phyloP scores from a whole-genome alignment of 805 yeast genomes.

The Dipodascus albidus region DNA sequence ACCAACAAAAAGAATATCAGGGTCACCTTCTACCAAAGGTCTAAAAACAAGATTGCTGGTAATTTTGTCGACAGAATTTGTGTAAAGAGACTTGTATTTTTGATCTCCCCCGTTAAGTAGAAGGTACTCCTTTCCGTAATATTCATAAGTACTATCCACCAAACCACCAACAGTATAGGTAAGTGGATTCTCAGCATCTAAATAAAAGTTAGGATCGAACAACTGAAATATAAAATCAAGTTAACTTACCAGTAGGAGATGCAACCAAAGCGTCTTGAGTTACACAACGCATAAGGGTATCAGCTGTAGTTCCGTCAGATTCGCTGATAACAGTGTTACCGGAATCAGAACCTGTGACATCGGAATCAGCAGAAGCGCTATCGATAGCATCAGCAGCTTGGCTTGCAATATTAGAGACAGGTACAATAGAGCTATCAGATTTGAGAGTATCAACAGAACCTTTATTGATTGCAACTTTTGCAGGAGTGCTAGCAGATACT shows the following conservation, averaged over 20 bases:
- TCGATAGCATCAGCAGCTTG: neutral
- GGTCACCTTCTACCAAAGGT: slow-evolving; percentile 35
- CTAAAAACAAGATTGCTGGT: slow-evolving; percentile 31
- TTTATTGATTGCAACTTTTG: too few species aligned
- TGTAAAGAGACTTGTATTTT: slow-evolving; percentile 27
- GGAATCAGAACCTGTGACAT: neutral
- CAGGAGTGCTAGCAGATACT: too few species aligned
- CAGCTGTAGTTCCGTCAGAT: neutral
- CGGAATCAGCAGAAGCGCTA: neutral
- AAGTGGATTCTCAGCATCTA: slow-evolving; percentile 7
- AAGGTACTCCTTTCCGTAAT: slow-evolving; percentile 36
- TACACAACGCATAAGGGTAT: neutral
- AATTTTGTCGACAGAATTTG: slow-evolving; percentile 25
- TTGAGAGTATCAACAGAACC: too few species aligned
- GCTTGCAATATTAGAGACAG: neutral
- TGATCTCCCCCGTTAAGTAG: slow-evolving; percentile 29
- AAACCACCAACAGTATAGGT: slow-evolving; percentile 31
- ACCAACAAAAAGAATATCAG: slow-evolving; percentile 26
- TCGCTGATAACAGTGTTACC: neutral
- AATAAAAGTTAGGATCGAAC: neutral
- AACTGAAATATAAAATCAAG: neutral
- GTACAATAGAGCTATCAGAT: neutral
- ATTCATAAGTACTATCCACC: slow-evolving; percentile 40
- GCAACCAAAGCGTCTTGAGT: slow-evolving; percentile 1
- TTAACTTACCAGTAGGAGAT: neutral